Evolutionary conservation across 1,284 basidiomycete genomes (phyloP), one percentile per base, ranked within the genome.

Genomic region (Fomitopsis schrenkii): DNA sequence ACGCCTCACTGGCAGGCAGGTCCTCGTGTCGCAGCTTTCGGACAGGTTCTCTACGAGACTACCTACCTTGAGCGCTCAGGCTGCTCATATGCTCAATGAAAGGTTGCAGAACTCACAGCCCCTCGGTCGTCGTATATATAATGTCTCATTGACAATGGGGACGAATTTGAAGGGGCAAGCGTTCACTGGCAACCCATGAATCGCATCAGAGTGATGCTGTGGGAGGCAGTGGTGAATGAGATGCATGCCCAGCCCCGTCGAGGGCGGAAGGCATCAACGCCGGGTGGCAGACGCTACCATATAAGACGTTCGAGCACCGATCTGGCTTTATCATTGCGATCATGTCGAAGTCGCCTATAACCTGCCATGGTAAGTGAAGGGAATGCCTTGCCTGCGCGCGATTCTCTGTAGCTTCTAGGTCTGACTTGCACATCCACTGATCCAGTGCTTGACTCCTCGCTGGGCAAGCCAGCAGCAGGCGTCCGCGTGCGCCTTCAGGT

Each of bases 391-490:
- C 35, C 36, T 55, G 12, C 35, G 15, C 8, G 40, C 48, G n/a
- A 14, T 22, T 8, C 2, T 22, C 28, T 45, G 40, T 48, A 12
- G 48, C 26, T 1, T 50, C 26, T 9, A 17, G 3, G 54, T 36
- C 33, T 7, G n/a, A 41, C 26, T 28, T 44, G 45, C 42, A n/a
- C n/a, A 10, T 22, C 22, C 22, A 22, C 22, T 22, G 22, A 22
- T 22, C 22, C 60, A 95, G 94, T 97, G 14, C 86, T 97, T 62
- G 94, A 97, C 71, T 86, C 91, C 2, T 90, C 92, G 1, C 78
- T 83, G 5, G 95, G 94, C 42, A 91, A 85, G 70, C 94, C 95
- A 12, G 95, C 90, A 0, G 72, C 80, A 54, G 87, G 85, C 5
- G 83, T 95, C 30, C 71, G 75, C 17, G 84, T 95, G 57, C 74